Percentiles rank a stretch among this genome's conserved stretches.
Conservation (phyloP, 2,329 filamentous ascomycete species). For the Dendrostoma leiphaemia region DNA sequence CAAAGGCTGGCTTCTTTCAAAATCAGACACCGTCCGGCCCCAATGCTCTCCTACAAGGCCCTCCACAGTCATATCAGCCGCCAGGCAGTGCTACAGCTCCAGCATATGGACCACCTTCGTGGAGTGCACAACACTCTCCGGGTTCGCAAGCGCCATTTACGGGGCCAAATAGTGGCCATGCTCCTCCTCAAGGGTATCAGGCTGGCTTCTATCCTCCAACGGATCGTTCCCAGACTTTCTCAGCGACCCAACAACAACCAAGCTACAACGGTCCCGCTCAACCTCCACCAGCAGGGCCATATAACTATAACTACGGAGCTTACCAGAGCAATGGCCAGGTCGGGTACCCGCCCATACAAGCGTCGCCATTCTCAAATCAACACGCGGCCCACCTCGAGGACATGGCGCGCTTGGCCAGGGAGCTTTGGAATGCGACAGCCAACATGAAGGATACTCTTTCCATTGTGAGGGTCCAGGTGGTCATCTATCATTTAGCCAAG, state of each 20-base stretch:
- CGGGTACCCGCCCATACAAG: constrained; percentile 24
- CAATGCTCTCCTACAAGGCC: constrained; percentile 19
- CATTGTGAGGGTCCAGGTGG: constrained; percentile 59
- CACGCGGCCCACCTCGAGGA: constrained; percentile 49
- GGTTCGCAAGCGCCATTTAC: constrained; percentile 27
- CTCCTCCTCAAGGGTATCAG: constrained; percentile 9
- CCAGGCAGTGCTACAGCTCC: constrained; percentile 26
- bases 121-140: constrained; percentile 29
- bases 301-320: constrained; percentile 23
- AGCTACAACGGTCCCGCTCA: constrained; percentile 15
- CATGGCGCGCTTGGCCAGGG: constrained; percentile 53
- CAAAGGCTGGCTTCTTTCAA: constrained; percentile 25
- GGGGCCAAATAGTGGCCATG: neutral
- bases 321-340: constrained; percentile 24
- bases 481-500: constrained; percentile 61
- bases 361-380: constrained; percentile 33
- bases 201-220: constrained; percentile 21
- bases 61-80: constrained; percentile 19
- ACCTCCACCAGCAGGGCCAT: constrained; percentile 18
- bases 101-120: constrained; percentile 32
- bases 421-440: constrained; percentile 61
- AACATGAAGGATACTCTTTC: constrained; percentile 60
- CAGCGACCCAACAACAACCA: constrained; percentile 21
- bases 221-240: constrained; percentile 25
- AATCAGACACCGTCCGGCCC: constrained; percentile 8